Percentiles rank a stretch among this genome's conserved stretches.
phyloP scores from a whole-genome alignment of 2,329 filamentous ascomycete genomes.

The Nectriaceae sp. region DNA sequence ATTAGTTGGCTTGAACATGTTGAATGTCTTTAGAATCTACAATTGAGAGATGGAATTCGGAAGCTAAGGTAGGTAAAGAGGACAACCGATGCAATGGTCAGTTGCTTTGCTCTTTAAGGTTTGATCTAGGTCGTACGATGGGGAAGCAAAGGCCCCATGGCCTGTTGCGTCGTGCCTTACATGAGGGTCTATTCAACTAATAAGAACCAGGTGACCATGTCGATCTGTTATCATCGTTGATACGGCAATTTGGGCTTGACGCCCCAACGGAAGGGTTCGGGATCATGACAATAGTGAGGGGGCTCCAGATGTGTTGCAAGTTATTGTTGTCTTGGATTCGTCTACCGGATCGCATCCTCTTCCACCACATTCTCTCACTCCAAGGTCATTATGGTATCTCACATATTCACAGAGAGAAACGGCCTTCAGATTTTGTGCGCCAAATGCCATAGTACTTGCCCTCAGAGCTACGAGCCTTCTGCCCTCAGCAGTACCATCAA shows the following conservation, averaged over 20 bases:
- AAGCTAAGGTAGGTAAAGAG: neutral
- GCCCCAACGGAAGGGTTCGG: neutral
- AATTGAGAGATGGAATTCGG: neutral
- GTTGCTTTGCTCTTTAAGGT: neutral
- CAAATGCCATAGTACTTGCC: constrained; percentile 53
- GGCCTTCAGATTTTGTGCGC: constrained; percentile 44
- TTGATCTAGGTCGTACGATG: constrained; percentile 6
- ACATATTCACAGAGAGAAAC: constrained; percentile 22
- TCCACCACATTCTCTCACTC: neutral
- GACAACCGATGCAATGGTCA: neutral
- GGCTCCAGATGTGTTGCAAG: neutral
- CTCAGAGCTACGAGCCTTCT: constrained; percentile 50
- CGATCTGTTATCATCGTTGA: neutral
- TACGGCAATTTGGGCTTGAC: no score
- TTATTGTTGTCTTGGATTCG: neutral
- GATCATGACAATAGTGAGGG: neutral
- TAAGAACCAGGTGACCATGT: neutral
- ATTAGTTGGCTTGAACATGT: constrained; percentile 16
- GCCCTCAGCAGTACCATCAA: constrained; percentile 51
- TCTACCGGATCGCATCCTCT: neutral
- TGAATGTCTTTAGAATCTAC: neutral
- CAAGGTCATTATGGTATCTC: constrained; percentile 13
- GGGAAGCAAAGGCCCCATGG: neutral
- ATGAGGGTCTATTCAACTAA: neutral
- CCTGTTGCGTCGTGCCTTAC: neutral